phyloP scores from a whole-genome alignment of 176 grass and related monocot species.

The Calamus simplicifolius region DNA sequence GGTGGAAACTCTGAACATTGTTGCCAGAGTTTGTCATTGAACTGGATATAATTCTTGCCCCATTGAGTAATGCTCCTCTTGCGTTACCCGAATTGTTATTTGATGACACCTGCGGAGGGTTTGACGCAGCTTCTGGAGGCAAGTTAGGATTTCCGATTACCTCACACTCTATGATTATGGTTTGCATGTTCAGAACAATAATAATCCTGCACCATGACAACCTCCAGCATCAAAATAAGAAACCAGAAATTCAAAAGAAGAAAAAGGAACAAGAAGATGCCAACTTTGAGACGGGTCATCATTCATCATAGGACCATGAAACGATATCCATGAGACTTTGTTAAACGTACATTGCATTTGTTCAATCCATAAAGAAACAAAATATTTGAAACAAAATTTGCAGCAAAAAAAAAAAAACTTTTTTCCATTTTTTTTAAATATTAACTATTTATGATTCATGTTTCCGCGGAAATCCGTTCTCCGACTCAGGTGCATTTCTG shows the following conservation, averaged over 20 bases:
- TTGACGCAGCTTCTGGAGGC: conserved; percentile 23
- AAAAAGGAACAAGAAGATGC: conserved; percentile 1
- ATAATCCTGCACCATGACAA: conserved; percentile 50
- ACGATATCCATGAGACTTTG: no score
- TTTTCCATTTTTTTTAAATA: no score
- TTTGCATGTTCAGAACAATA: conserved; percentile 67
- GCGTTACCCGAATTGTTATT: conserved; percentile 3
- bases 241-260: background rate
- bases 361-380: no score
- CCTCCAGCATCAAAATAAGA: conserved; percentile 4
- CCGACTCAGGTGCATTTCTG: no score
- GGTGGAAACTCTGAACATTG: conserved; percentile 35
- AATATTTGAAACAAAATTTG: no score
- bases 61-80: conserved; percentile 28
- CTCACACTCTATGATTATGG: conserved; percentile 44
- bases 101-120: conserved; percentile 2
- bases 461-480: no score
- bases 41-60: conserved; percentile 27
- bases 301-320: no score
- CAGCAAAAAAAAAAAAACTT: no score
- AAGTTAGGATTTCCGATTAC: conserved; percentile 47
- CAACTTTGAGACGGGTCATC: no score
- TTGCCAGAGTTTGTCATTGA: conserved; percentile 20
- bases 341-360: no score
- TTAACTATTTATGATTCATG: no score